Evolutionary conservation across 2,329 filamentous ascomycete genomes (phyloP).

Genomic region (Penicillium sp.): DNA sequence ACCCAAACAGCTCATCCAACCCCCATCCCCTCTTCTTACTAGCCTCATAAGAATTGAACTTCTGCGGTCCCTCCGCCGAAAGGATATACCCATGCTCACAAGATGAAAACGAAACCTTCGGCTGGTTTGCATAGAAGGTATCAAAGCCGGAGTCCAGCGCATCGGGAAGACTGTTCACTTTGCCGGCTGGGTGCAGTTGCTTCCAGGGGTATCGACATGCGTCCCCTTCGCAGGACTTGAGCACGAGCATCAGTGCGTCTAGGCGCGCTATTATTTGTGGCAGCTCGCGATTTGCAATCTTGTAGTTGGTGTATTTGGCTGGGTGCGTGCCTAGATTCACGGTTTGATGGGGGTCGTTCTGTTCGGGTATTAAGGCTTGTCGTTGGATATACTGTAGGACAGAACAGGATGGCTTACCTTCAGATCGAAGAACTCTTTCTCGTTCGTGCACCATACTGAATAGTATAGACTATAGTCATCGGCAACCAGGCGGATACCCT

Average conservation of each 20-base stretch:
- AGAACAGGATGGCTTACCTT: conserved; percentile 39
- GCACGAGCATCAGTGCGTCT: conserved; percentile 58
- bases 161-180: conserved; percentile 52
- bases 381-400: neutral
- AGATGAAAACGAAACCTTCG: conserved; percentile 51
- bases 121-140: conserved; percentile 52
- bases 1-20: conserved; percentile 3
- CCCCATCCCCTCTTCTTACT: conserved; percentile 10
- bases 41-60: conserved; percentile 20
- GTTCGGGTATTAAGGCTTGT: neutral
- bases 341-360: conserved; percentile 55
- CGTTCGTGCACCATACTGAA: conserved; percentile 66
- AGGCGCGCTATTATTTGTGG: conserved; percentile 50
- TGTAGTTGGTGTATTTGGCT: conserved; percentile 12
- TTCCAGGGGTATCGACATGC: conserved; percentile 58
- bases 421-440: conserved; percentile 65
- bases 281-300: conserved; percentile 20
- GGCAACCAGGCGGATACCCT: conserved; percentile 55
- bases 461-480: conserved; percentile 61
- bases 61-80: conserved; percentile 55
- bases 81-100: conserved; percentile 58
- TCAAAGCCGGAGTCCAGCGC: conserved; percentile 52
- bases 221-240: conserved; percentile 58
- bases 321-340: conserved; percentile 41
- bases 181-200: conserved; percentile 53